Evolutionary conservation across 495 filamentous ascomycete genomes (phyloP), one percentile per base, ranked within the genome.

Genomic region (Talaromyces thailandensis): DNA sequence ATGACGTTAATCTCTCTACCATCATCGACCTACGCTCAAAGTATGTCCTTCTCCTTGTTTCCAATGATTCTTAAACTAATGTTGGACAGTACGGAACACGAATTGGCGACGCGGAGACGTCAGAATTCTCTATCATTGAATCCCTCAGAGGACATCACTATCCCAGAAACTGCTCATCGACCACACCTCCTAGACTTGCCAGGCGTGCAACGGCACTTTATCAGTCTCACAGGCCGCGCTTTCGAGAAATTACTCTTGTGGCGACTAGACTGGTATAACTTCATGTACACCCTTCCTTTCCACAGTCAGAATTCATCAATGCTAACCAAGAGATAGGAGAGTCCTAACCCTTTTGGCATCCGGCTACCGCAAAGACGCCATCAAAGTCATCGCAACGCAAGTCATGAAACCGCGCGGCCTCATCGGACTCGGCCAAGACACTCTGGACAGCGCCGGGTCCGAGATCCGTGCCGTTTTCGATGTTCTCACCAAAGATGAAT

Each of bases 1-100:
- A 86, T 5, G 82, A 87, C 61, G 82, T 85, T 65, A 79, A 81
- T 52, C 83, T 95, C 53, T 79, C 78, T 28, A 89, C 84, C 1
- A 82, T 95, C 26, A 81, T 96, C 32, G 92, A 95, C 72, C 74
- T 95, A 16, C 83, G 91, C 43, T 90, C 90, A 62, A 82, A 82
- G 88, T 90, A 82, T 52, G 70, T 61, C 11, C 16, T 18, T 40
- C 31, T 62, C 52, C 12, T 58, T 24, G 4, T 35, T 29, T 21
- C 56, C 2, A 52, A 11, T 62, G 45, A 26, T 45, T n/a, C 7
- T 31, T 5, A 25, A 18, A 65, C 64, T 66, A 64, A 64, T 25
- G 24, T 8, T 12, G 26, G 23, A 28, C 63, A 88, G 86, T 63
- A 90, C 89, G 51, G 90, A 94, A 72, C 89, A 89, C 67, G 73